Evolutionary conservation across 768 basidiomycete species (phyloP).

Genomic region (Rickenella mellea): DNA sequence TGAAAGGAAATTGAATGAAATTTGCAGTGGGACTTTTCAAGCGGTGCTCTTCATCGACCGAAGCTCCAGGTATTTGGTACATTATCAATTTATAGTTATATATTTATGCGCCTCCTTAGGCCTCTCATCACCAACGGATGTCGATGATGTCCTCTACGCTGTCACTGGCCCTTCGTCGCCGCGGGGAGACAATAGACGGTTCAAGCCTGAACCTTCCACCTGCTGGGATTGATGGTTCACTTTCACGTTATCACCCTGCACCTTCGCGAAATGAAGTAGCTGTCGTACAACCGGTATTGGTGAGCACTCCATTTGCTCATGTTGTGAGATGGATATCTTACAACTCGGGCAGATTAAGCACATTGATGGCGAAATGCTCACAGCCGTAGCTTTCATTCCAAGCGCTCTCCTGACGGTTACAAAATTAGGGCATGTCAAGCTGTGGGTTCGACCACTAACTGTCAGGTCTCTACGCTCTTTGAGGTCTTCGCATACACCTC

Average conservation of each 20-base stretch:
- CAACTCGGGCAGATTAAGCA: constrained; percentile 53
- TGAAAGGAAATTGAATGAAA: constrained; percentile 5
- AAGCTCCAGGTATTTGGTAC: constrained; percentile 46
- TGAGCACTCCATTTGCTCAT: constrained; percentile 24
- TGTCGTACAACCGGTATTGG: constrained; percentile 83
- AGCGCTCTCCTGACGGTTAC: constrained; percentile 72
- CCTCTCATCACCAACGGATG: constrained; percentile 60
- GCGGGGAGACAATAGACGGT: constrained; percentile 33
- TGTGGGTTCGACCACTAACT: constrained; percentile 76
- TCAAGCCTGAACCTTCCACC: constrained; percentile 50
- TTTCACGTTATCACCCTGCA: constrained; percentile 70
- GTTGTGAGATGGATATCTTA: neutral
- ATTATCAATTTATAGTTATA: neutral
- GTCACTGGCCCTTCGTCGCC: constrained; percentile 61
- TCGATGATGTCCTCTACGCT: constrained; percentile 74
- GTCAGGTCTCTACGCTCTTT: too few relatives aligned
- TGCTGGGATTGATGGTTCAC: constrained; percentile 24
- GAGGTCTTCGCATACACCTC: too few relatives aligned
- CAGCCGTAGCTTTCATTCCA: constrained; percentile 68
- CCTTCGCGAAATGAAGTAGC: constrained; percentile 88
- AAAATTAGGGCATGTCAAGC: constrained; percentile 65
- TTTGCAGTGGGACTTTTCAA: constrained; percentile 86
- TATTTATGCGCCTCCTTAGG: constrained; percentile 17
- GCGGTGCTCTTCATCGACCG: constrained; percentile 82
- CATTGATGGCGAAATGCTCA: constrained; percentile 71